Conservation (phyloP, 2,329 filamentous ascomycete species). For the Meredithiella fracta region DNA sequence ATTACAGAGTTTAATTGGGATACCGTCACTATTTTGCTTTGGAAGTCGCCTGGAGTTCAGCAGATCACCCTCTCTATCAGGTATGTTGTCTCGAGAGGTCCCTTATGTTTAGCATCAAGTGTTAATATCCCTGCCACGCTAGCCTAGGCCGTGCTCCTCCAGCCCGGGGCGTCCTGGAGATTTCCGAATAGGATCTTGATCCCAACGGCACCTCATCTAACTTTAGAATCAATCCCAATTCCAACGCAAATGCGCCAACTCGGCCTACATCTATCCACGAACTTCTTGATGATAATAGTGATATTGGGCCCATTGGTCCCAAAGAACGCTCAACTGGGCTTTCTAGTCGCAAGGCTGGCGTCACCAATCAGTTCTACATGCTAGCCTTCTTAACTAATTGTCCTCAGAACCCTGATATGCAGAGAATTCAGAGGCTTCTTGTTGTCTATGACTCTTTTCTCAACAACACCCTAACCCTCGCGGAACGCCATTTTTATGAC, state of each 20-base stretch:
- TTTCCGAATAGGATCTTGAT: background rate
- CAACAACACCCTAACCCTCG: background rate
- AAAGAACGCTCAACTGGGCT: too few relatives aligned
- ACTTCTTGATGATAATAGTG: background rate
- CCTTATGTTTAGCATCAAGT: background rate
- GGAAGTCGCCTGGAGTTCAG: background rate
- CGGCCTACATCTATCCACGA: background rate
- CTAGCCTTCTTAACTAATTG: background rate
- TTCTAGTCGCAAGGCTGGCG: background rate
- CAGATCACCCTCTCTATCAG: background rate
- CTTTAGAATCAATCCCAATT: background rate
- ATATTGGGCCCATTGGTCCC: background rate
- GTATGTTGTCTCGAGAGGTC: background rate
- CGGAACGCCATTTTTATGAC: background rate
- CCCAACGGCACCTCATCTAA: background rate
- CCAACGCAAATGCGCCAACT: background rate
- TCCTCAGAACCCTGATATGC: background rate
- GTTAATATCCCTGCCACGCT: background rate
- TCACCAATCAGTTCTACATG: background rate
- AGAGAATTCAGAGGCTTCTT: background rate
- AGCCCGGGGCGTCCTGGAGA: background rate
- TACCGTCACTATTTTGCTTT: background rate
- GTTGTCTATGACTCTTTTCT: background rate
- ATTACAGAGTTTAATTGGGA: slow-evolving; percentile 1
- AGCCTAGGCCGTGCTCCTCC: background rate